phyloP scores from a whole-genome alignment of 1,284 basidiomycete genomes.

The Ustilago shanxiensis region DNA sequence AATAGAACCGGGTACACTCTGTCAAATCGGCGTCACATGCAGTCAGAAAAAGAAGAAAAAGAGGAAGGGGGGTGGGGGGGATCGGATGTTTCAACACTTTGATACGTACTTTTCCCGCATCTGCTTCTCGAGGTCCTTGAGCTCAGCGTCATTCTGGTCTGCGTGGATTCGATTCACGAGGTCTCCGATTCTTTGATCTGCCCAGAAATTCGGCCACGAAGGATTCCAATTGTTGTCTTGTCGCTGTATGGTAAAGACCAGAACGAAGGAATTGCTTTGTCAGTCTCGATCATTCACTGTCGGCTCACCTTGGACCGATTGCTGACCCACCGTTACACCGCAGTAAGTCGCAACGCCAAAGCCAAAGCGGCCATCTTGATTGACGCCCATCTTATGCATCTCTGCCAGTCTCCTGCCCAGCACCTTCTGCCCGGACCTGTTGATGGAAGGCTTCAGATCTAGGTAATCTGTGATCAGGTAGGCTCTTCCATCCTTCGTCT shows the following conservation, averaged over 20 bases:
- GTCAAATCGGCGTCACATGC: neutral
- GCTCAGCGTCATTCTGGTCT: slow-evolving; percentile 25
- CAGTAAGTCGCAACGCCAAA: slow-evolving; percentile 41
- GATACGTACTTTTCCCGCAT: slow-evolving; percentile 35
- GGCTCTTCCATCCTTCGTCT: slow-evolving; percentile 22
- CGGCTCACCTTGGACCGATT: too few species aligned
- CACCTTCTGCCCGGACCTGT: slow-evolving; percentile 15
- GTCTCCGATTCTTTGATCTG: slow-evolving; percentile 39
- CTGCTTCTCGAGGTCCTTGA: slow-evolving; percentile 31
- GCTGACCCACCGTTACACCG: slow-evolving; percentile 34
- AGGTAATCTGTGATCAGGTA: slow-evolving; percentile 44
- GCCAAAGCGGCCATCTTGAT: slow-evolving; percentile 30
- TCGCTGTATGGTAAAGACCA: slow-evolving; percentile 8
- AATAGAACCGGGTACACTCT: slow-evolving; percentile 43
- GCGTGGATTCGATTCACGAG: slow-evolving; percentile 28
- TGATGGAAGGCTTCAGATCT: slow-evolving; percentile 28
- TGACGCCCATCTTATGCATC: slow-evolving; percentile 36
- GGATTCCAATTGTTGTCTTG: slow-evolving; percentile 48
- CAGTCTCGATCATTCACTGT: neutral
- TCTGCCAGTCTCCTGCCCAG: slow-evolving; percentile 29
- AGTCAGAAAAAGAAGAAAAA: neutral
- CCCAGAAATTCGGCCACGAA: slow-evolving; percentile 47
- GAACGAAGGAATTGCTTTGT: neutral
- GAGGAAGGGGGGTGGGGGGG: too few species aligned
- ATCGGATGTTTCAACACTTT: too few species aligned